Conservation (phyloP, 768 basidiomycete species). For the Pisolithus microcarpus region DNA sequence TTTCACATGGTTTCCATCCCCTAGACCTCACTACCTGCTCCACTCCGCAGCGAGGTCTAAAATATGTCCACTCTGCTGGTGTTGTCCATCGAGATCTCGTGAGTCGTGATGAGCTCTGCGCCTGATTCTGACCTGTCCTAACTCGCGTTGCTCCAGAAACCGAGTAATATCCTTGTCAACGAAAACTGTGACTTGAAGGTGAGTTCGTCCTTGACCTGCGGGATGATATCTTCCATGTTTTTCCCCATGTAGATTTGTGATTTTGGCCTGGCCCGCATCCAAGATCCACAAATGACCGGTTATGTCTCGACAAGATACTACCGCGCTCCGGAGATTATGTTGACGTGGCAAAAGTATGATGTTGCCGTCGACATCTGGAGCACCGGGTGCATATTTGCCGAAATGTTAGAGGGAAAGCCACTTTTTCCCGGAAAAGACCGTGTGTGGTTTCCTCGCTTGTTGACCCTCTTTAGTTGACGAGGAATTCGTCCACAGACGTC, state of each 20-base stretch:
- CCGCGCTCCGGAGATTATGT: slow-evolving; percentile 99
- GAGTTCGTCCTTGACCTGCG: slow-evolving; percentile 8
- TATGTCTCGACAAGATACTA: slow-evolving; percentile 99
- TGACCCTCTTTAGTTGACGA: slow-evolving; percentile 6
- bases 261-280: slow-evolving; percentile 96
- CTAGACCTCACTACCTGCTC: slow-evolving; percentile 4
- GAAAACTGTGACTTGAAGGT: slow-evolving; percentile 99
- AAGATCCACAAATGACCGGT: slow-evolving; percentile 99
- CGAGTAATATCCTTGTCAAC: slow-evolving; percentile 98
- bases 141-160: slow-evolving; percentile 54
- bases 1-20: background rate
- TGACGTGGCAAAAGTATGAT: slow-evolving; percentile 99
- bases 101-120: slow-evolving; percentile 17
- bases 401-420: slow-evolving; percentile 98
- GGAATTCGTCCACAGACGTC: slow-evolving; percentile 59
- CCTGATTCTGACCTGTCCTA: background rate
- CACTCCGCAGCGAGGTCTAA: slow-evolving; percentile 74
- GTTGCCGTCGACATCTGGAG: slow-evolving; percentile 99
- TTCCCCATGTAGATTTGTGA: slow-evolving; percentile 75
- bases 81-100: slow-evolving; percentile 97
- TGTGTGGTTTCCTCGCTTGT: slow-evolving; percentile 40
- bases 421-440: slow-evolving; percentile 99
- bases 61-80: slow-evolving; percentile 99
- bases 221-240: slow-evolving; percentile 4
- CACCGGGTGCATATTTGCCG: slow-evolving; percentile 98